Conservation (phyloP, 208 protist species). For the Naegleria gruberi region DNA sequence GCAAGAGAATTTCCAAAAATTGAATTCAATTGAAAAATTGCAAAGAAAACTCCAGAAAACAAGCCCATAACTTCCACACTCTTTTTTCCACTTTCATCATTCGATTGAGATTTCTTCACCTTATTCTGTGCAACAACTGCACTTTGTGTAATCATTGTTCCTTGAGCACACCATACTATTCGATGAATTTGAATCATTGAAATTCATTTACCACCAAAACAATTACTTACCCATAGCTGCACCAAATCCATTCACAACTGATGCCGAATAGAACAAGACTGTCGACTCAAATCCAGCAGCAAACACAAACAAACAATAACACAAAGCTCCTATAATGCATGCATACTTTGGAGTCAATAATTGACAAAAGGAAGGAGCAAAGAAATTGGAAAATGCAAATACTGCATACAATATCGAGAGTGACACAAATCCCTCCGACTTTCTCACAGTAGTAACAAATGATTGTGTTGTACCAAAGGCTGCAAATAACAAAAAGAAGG, state of each 20-base stretch:
- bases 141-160: not conserved
- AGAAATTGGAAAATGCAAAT: slow-evolving; percentile 13
- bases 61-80: not conserved
- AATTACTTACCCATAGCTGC: too few species aligned
- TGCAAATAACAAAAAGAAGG: slow-evolving; percentile 13
- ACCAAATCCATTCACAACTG: not conserved
- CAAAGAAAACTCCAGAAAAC: slow-evolving; percentile 5
- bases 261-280: not conserved
- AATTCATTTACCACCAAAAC: too few species aligned
- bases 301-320: slow-evolving; percentile 11
- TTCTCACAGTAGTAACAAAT: not conserved
- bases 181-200: too few species aligned
- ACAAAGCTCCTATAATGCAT: not conserved
- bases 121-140: not conserved
- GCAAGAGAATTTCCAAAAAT: slow-evolving; percentile 10
- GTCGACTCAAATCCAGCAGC: not conserved
- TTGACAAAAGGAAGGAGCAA: not conserved
- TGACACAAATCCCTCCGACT: not conserved
- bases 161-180: slow-evolving; percentile 22
- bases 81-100: not conserved
- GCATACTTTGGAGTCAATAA: not conserved
- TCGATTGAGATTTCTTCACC: not conserved
- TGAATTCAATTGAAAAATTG: not conserved
- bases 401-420: not conserved
- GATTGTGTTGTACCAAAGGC: slow-evolving; percentile 8